Conservation (phyloP, 345 rosid species). For the Eucalyptus leucophloia region DNA sequence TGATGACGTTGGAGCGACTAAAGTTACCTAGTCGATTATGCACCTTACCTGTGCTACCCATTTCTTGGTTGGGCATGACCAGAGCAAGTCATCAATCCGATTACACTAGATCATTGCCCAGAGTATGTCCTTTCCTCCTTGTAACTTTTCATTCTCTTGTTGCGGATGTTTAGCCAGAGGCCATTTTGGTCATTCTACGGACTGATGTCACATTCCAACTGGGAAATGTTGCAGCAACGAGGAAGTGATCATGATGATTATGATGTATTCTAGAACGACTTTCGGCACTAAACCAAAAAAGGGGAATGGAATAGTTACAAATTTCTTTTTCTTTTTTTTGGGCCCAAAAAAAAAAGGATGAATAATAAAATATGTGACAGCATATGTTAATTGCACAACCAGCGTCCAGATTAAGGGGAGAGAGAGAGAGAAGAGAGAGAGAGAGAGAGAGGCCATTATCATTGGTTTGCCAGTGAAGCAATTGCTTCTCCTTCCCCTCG, state of each 20-base stretch:
- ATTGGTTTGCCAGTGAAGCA: background rate
- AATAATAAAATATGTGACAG: background rate
- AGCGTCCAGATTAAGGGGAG: background rate
- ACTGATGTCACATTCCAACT: background rate
- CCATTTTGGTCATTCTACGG: background rate
- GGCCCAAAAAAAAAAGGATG: background rate
- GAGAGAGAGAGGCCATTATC: background rate
- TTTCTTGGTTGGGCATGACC: background rate
- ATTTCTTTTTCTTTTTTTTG: background rate
- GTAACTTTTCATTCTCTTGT: background rate
- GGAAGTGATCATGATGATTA: background rate
- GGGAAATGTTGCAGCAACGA: background rate
- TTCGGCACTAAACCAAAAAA: background rate
- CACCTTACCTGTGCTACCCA: background rate
- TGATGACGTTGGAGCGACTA: background rate
- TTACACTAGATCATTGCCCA: background rate
- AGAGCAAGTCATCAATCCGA: background rate
- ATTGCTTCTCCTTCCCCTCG: background rate
- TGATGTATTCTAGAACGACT: background rate
- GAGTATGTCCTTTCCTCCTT: background rate
- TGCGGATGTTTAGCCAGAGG: background rate
- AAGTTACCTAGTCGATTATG: background rate
- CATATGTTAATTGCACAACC: background rate
- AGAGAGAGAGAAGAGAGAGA: background rate
- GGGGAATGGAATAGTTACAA: background rate